Evolutionary conservation across 345 rosid genomes (phyloP), one percentile per base, ranked within the genome.

Genomic region (Bruguiera sexangula): DNA sequence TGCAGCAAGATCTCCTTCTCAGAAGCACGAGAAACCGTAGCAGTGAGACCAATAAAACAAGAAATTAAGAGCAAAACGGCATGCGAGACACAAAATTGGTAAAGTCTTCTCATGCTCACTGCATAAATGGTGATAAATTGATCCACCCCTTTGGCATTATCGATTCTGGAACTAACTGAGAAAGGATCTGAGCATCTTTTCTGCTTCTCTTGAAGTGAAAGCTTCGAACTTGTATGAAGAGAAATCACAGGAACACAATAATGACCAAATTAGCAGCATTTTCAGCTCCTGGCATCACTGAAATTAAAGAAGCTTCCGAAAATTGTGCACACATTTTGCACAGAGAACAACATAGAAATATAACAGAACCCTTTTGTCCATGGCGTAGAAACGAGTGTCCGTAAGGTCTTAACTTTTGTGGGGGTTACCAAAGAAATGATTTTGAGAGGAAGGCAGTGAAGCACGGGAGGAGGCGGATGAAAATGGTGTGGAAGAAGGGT

Each of bases 1-100:
- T 83, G 88, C 60, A 95, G 88, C 85, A 95, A 80, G 81, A 91
- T 83, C 76, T 89, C 97, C 80, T 55, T 81, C 86, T 78, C 85
- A 21, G 84, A 81, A 61, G 80, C 79, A 22, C 85, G 74, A 27
- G 83, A 81, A 69, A 84, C 78, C 26, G 70, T 58, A 32, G 63
- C 30, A 56, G 73, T 51, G 65, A 79, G 37, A 62, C 78, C 67
- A 74, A 86, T 73, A 67, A 63, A 76, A 72, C 76, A 69, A 58
- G 73, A 55, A 73, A 88, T 63, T 73, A 85, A 76, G 75, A 85
- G 74, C 22, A 82, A 67, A 59, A 82, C 77, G 88, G 87, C 85
- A 82, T 61, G 81, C 74, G 73, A 58, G 68, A 71, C 78, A 65
- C 72, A 70, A 65, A 75, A 78, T 59, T 32, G 79, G 66, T 61